Base-by-base conservation (phyloP, 345 rosid species). In the Acer negundo region DNA sequence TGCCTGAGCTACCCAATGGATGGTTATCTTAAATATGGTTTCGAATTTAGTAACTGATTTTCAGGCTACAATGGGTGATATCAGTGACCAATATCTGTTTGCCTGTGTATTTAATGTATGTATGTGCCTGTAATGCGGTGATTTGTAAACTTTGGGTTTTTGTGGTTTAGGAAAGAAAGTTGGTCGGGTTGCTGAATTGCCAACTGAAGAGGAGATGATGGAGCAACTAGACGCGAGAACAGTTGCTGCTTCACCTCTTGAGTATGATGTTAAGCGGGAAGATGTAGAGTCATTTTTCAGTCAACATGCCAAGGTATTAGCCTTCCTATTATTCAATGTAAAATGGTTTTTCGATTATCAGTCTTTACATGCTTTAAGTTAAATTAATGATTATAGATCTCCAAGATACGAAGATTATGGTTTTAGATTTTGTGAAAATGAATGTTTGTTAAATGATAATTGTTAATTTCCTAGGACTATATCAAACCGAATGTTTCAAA, bases 171-270 rank as follows among this genome's bases (percentile, higher is more conserved):
- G 99, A 62, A 88, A 62, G 80, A 92, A 79, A 81, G 94, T 95
- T 78, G 97, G 99, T 78, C 87, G 99, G 80, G 72, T 84, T 72
- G 75, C 90, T 55, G 88, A 84, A 44, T 76, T 96, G 75, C 76
- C 85, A 75, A 86, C 89, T 80, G 86, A 89, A 1, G 97, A 91
- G 77, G 97, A 91, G 73, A 86, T 88, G 80, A 77, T 89, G 26
- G 94, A 91, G 81, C 94, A 95, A 75, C 85, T 92, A 67, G 93
- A 93, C 67, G 73, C 69, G 46, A 89, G 92, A 85, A 93, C 99
- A 22, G 72, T 95, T 78, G 89, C 96, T 79, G 97, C 85, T 16
- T 88, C 97, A 28, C 97, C 98, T 0, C 77, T 95, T 42, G 79
- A 84, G 23, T 90, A 81, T 83, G 86, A 89, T 85, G 87, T 84